Percentiles rank a stretch among this genome's conserved stretches.
Conservation (phyloP, 129 eudicot genomes). For the Tagetes patula region DNA sequence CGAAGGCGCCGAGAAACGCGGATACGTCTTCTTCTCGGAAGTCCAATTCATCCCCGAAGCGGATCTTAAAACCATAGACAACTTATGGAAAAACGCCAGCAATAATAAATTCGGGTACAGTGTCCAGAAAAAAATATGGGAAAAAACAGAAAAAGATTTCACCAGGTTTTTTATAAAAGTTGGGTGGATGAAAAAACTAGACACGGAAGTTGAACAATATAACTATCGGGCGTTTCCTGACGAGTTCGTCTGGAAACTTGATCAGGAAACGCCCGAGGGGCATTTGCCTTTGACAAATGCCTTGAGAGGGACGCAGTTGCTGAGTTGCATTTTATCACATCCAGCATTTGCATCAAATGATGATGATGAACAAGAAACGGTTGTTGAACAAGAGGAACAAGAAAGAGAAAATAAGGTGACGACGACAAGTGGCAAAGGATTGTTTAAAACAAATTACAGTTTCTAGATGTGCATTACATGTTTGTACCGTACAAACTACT, state of each 20-base stretch:
- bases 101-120: slow-evolving; percentile 69
- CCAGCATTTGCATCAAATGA: slow-evolving; percentile 59
- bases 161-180: slow-evolving; percentile 63
- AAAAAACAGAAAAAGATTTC: slow-evolving; percentile 55
- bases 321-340: slow-evolving; percentile 55
- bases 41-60: slow-evolving; percentile 59
- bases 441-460: too few species aligned
- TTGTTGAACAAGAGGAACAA: slow-evolving; percentile 21
- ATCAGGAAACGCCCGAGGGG: slow-evolving; percentile 64
- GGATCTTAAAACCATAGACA: slow-evolving; percentile 60
- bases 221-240: slow-evolving; percentile 78
- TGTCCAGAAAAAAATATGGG: slow-evolving; percentile 68
- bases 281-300: slow-evolving; percentile 95
- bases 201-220: slow-evolving; percentile 68
- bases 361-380: slow-evolving; percentile 29
- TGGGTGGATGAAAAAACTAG: slow-evolving; percentile 95
- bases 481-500: too few species aligned
- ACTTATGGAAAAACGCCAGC: slow-evolving; percentile 60
- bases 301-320: slow-evolving; percentile 72
- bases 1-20: slow-evolving; percentile 67
- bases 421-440: too few species aligned
- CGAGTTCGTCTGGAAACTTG: slow-evolving; percentile 73
- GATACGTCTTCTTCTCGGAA: slow-evolving; percentile 95
- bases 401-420: too few species aligned
- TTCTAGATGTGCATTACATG: too few species aligned